Percentiles rank a stretch among this genome's conserved stretches.
Conservation (phyloP, 108 stramenopile species). For the Hondaea fermentalgiana region DNA sequence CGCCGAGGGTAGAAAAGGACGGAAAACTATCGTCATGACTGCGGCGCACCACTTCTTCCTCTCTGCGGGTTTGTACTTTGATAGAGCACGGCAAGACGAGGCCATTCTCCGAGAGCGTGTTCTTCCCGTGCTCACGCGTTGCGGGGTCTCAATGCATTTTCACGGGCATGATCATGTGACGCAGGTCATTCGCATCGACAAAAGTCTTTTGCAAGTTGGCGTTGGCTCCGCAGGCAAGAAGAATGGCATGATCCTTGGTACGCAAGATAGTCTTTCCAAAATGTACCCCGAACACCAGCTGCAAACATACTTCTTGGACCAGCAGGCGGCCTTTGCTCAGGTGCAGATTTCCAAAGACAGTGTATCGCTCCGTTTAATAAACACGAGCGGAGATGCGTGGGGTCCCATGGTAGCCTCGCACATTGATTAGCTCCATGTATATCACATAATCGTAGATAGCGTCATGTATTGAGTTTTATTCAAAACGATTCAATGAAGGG, state of each 20-base stretch:
- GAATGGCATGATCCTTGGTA: background rate
- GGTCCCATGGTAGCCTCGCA: no score
- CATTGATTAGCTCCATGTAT: no score
- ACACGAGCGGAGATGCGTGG: no score
- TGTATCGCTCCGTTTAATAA: no score
- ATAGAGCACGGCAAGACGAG: background rate
- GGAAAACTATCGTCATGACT: background rate
- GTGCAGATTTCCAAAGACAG: no score
- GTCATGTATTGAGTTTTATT: no score
- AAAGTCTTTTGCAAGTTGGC: background rate
- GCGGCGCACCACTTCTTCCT: background rate
- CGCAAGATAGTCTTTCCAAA: background rate
- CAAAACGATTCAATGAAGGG: no score
- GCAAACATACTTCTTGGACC: no score
- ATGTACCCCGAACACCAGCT: background rate
- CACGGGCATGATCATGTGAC: slow-evolving; percentile 4
- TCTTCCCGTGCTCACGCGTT: background rate
- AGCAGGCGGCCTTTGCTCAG: no score
- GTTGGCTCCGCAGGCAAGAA: background rate
- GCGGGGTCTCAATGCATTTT: background rate
- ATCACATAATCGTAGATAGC: no score
- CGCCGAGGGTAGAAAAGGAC: background rate
- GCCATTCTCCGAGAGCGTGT: background rate
- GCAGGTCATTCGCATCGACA: background rate
- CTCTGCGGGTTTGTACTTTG: background rate